These are phyloP conservation scores for Blastobotrys indianensis DNA, from an alignment of 1,139 yeast genomes.

Conservation along the genomic window DNA sequence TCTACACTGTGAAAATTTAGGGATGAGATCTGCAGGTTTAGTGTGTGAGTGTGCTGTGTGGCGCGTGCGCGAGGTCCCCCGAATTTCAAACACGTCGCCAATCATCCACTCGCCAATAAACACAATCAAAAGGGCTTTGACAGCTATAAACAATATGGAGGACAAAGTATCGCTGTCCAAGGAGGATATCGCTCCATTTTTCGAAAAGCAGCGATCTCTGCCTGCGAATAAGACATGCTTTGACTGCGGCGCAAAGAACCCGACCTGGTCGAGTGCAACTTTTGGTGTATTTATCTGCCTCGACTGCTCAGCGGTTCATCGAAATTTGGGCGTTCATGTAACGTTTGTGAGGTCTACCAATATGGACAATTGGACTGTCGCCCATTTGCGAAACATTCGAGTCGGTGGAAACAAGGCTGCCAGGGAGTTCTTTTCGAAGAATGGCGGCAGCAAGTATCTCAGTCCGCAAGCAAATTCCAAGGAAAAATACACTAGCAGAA, in stretches of 20 bases:
- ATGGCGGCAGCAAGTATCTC: constrained; percentile 74
- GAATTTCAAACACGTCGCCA: no score
- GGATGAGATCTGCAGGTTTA: no score
- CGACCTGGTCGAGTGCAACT: constrained; percentile 98
- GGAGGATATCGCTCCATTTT: constrained; percentile 57
- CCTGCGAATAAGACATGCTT: constrained; percentile 76
- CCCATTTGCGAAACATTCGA: constrained; percentile 83
- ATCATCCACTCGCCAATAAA: background rate
- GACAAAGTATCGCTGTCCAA: constrained; percentile 47
- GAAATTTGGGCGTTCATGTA: constrained; percentile 93
- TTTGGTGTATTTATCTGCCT: constrained; percentile 90
- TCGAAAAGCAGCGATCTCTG: constrained; percentile 52
- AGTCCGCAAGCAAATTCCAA: constrained; percentile 54
- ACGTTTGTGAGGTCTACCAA: constrained; percentile 91
- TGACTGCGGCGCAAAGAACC: constrained; percentile 90
- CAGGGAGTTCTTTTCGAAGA: constrained; percentile 70
- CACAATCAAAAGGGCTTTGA: background rate
- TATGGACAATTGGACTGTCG: constrained; percentile 87
- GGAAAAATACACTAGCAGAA: constrained; percentile 72
- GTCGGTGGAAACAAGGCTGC: constrained; percentile 89
- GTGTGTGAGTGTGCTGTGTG: no score
- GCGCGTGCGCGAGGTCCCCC: no score
- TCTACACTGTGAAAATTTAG: no score
- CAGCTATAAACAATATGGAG: constrained; percentile 27
- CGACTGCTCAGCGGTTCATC: constrained; percentile 94